phyloP scores from a whole-genome alignment of 2,329 filamentous ascomycete species.

The Scedosporium aurantiacum region DNA sequence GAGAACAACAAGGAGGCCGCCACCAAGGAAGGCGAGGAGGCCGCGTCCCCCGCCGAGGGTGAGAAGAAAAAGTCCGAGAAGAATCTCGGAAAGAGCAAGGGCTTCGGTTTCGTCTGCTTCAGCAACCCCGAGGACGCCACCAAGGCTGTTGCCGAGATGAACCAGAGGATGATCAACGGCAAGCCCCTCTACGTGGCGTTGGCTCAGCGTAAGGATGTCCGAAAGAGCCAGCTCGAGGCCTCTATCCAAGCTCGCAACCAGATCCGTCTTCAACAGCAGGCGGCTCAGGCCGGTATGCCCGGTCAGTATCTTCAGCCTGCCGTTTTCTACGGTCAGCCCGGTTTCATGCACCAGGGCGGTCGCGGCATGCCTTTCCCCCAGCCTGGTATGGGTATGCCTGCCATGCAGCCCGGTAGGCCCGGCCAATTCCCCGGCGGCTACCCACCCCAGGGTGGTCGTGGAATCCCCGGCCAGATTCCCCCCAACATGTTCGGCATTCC shows the following conservation, averaged over 20 bases:
- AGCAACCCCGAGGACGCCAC: conserved; percentile 98
- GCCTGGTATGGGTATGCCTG: conserved; percentile 53
- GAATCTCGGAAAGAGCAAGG: conserved; percentile 95
- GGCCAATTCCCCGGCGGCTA: conserved; percentile 76
- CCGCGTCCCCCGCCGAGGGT: conserved; percentile 25
- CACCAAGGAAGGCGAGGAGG: conserved; percentile 31
- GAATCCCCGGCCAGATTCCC: conserved; percentile 77
- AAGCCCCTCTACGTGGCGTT: conserved; percentile 98
- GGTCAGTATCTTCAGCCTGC: conserved; percentile 79
- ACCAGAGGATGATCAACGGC: conserved; percentile 95
- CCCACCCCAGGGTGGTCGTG: conserved; percentile 79
- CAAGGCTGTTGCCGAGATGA: conserved; percentile 99
- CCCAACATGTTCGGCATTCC: conserved; percentile 77
- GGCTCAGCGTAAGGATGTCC: conserved; percentile 98
- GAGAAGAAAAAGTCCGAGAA: conserved; percentile 47
- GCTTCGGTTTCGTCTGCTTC: conserved; percentile 99
- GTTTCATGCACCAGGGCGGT: conserved; percentile 53
- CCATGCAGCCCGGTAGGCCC: conserved; percentile 69
- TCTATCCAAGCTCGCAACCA: conserved; percentile 99
- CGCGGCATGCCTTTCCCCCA: conserved; percentile 59
- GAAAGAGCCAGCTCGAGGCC: conserved; percentile 97
- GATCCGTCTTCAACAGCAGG: conserved; percentile 94
- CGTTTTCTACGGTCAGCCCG: conserved; percentile 82
- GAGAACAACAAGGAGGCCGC: conserved; percentile 35
- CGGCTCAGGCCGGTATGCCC: conserved; percentile 79